These are phyloP conservation scores for Penicillium waksmanii DNA, from an alignment of 495 filamentous ascomycete species.

Conservation along the genomic window DNA sequence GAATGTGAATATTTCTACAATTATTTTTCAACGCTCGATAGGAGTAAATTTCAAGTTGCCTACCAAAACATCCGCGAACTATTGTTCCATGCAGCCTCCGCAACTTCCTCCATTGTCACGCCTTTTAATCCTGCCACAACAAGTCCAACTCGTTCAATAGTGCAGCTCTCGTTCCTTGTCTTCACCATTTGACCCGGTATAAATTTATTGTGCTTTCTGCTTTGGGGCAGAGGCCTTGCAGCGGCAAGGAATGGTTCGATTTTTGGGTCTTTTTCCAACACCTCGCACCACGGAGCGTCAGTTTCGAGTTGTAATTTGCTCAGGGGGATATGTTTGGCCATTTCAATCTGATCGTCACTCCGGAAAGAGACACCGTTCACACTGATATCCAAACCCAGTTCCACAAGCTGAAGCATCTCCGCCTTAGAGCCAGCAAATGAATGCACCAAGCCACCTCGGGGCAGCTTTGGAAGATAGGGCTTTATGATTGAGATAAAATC, in stretches of 20 bases:
- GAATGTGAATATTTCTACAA: no score
- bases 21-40: no score
- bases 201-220: conserved; percentile 35
- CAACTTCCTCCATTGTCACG: conserved; percentile 29
- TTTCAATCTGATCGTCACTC: conserved; percentile 31
- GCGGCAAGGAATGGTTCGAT: conserved; percentile 24
- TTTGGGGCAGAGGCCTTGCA: conserved; percentile 23
- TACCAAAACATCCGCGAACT: conserved; percentile 37
- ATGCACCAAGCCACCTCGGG: conserved; percentile 33
- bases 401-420: conserved; percentile 32
- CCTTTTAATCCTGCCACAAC: conserved; percentile 38
- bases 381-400: conserved; percentile 35
- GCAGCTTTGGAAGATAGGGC: conserved; percentile 25
- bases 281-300: conserved; percentile 41
- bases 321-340: conserved; percentile 33
- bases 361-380: conserved; percentile 36
- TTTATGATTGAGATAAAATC: conserved; percentile 35
- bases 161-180: conserved; percentile 37
- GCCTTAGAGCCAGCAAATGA: conserved; percentile 34
- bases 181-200: conserved; percentile 36
- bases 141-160: conserved; percentile 33
- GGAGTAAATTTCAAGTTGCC: background rate
- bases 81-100: conserved; percentile 34
- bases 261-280: conserved; percentile 24
- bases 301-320: conserved; percentile 37